phyloP scores from a whole-genome alignment of 1,284 basidiomycete species.

The Rhodotorula sp. region DNA sequence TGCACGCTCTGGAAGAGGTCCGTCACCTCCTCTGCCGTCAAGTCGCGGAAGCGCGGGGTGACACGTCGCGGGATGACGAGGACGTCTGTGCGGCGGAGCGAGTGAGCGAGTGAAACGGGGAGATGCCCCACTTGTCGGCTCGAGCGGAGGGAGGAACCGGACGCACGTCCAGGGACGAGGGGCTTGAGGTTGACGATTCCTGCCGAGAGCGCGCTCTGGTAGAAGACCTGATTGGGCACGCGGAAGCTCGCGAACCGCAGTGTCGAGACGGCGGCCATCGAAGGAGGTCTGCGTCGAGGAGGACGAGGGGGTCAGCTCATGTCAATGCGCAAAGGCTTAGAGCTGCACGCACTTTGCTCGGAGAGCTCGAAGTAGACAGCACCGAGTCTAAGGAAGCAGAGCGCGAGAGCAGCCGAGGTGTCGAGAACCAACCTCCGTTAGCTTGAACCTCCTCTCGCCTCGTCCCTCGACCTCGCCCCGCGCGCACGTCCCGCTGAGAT shows the following conservation, averaged over 20 bases:
- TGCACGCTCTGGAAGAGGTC: slow-evolving; percentile 78
- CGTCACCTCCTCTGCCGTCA: slow-evolving; percentile 67
- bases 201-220: slow-evolving; percentile 65
- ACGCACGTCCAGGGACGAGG: slow-evolving; percentile 85
- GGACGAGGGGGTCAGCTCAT: background rate
- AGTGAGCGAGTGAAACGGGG: background rate
- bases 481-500: too few species aligned
- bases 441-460: too few species aligned
- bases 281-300: background rate
- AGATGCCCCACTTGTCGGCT: slow-evolving; percentile 3
- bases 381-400: too few species aligned
- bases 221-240: slow-evolving; percentile 61
- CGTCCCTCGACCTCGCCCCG: too few species aligned
- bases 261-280: slow-evolving; percentile 6
- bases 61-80: slow-evolving; percentile 77
- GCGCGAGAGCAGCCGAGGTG: too few species aligned
- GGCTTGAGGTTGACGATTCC: slow-evolving; percentile 93
- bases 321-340: background rate
- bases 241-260: slow-evolving; percentile 44
- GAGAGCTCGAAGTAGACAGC: too few species aligned
- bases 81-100: slow-evolving; percentile 64
- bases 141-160: background rate
- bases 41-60: slow-evolving; percentile 73
- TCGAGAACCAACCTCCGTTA: too few species aligned
- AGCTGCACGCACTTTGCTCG: background rate